Evolutionary conservation across 495 filamentous ascomycete species (phyloP), one percentile per base, ranked within the genome.

Genomic region (Copromyces sp.): DNA sequence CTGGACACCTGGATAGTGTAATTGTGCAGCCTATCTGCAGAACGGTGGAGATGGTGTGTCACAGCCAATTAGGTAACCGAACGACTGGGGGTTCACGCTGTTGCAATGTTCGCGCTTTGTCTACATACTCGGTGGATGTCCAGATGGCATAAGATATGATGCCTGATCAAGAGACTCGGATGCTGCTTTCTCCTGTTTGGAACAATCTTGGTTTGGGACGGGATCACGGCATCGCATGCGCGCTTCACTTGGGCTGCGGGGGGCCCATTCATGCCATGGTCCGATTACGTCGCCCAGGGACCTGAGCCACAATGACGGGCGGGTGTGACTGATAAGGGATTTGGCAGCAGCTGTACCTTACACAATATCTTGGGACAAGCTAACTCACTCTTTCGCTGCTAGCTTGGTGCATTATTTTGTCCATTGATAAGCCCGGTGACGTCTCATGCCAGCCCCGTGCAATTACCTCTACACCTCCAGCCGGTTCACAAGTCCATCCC

Each of bases 211-310:
- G 53, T 61, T 35, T 61, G 20, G 53, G 24, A 16, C 53, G 53
- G 53, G 53, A 14, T 17, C 53, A 65, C 29, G 53, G 53, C 53
- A 65, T 65, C 39, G 71, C 71, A 73, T 73, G 68, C 61, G 68
- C 45, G 71, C 42, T 69, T 45, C 45, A 68, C 42, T 69, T 45
- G 72, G 44, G 69, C 68, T 53, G 53, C n/a, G 35, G 24, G 71
- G 68, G 20, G 69, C 69, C 29, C 12, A 16, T 61, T 32, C 12
- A 61, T 32, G 53, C 29, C 53, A 61, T 61, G 29, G 53, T 32
- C 29, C 53, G 53, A 73, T 73, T 73, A 73, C 72, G 72, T 73
- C 72, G 72, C 72, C 72, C 68, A 17, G 20, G 68, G 53, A 44
- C n/a, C 41, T 45, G 61, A 73, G 41, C 68, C 68, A 70, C 16